Evolutionary conservation across 2,329 filamentous ascomycete genomes (phyloP), one percentile per base, ranked within the genome.

Genomic region (Chrysoporthe cubensis): DNA sequence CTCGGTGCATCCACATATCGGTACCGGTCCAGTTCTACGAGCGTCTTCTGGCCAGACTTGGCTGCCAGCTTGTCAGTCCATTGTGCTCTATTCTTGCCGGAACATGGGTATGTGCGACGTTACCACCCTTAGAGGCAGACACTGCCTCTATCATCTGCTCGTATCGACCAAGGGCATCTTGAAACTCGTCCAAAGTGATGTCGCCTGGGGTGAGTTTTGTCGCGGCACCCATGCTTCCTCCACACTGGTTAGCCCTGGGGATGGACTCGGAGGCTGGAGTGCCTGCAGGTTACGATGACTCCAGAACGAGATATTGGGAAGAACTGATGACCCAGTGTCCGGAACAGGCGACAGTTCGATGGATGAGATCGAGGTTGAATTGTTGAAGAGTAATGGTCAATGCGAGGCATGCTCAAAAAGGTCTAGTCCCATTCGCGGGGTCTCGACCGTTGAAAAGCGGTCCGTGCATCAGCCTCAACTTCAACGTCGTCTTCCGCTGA

Each of bases 21-120:
- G 72, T 85, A 87, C 1, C 80, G 71, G 70, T 92, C 90, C 26
- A 93, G 82, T 61, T 87, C 81, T 40, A 80, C 73, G 6, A 92
- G 81, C 1, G 83, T 80, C 73, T 80, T 81, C 69, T 86, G 82
- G 43, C 83, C 83, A 3, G 76, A 69, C 71, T 87, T 87, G 70
- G 76, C 83, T 85, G 70, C 26, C 40, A 18, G n/a, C 26, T 60
- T 13, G n/a, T 43, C 37, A 46, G 59, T 16, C 26, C 26, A 7
- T 7, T 6, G 59, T 32, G 13, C 42, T 34, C 40, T 34, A 7
- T 44, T 16, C 59, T 18, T 2, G 14, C 7, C 43, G 11, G 1
- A 34, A n/a, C 4, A 46, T 16, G 59, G 8, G 34, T 26, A 37
- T 21, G 14, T 21, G 4, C 4, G 50, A 7, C 74, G 78, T 68